phyloP scores from a whole-genome alignment of 345 rosid species.

The Populus davidiana region DNA sequence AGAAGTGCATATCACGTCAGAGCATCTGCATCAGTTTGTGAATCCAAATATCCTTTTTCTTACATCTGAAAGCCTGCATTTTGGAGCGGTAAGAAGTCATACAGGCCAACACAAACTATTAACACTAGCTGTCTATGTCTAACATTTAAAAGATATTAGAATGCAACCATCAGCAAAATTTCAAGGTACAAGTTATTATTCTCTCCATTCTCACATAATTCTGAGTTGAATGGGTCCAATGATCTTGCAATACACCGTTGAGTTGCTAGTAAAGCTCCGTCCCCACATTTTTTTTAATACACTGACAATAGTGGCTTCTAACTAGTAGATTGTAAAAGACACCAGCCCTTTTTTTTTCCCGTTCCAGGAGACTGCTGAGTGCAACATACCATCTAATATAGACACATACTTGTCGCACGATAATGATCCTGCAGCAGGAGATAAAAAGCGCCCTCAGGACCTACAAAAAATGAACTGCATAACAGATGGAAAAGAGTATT shows the following conservation, averaged over 20 bases:
- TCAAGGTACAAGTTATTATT: not conserved
- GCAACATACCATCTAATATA: not conserved
- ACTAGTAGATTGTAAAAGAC: not conserved
- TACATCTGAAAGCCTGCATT: not conserved
- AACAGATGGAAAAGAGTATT: not conserved
- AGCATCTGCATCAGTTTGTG: not conserved
- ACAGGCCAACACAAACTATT: not conserved
- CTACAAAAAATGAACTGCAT: not conserved
- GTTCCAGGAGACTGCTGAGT: not conserved
- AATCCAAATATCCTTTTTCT: constrained; percentile 8
- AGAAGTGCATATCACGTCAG: not conserved
- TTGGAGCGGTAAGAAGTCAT: constrained; percentile 3
- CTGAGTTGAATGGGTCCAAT: not conserved
- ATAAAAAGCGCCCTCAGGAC: not conserved
- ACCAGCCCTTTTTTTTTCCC: not conserved
- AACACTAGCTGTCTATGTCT: not conserved
- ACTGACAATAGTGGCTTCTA: not conserved
- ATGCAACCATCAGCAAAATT: constrained; percentile 8
- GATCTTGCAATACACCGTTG: not conserved
- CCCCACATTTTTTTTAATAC: not conserved
- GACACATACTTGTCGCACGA: not conserved
- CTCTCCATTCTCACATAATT: not conserved
- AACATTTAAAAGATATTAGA: not conserved
- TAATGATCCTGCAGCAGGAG: not conserved
- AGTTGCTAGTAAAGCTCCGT: not conserved